These are phyloP conservation scores for Xylaria multiplex DNA, from an alignment of 2,329 filamentous ascomycete species.

Conservation along the genomic window DNA sequence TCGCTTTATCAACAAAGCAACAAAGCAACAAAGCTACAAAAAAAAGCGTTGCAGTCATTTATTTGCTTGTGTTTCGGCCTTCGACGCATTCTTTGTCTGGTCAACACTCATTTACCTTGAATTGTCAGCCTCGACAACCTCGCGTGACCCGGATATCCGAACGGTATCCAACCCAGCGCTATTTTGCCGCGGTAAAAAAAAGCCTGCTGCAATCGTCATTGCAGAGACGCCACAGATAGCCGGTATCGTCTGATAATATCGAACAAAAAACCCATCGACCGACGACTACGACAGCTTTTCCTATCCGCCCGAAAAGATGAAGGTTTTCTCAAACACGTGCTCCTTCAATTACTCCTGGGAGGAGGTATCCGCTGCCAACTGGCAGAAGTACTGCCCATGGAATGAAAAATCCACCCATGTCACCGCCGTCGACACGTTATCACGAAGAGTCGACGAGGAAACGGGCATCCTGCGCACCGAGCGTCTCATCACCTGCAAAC, in stretches of 20 bases:
- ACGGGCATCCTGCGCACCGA: slow-evolving; percentile 71
- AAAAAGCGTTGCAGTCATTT: not conserved
- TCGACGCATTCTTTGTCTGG: not conserved
- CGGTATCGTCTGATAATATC: slow-evolving; percentile 4
- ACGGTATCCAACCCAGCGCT: slow-evolving; percentile 28
- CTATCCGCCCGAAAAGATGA: slow-evolving; percentile 68
- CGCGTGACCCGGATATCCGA: slow-evolving; percentile 42
- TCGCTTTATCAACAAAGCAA: slow-evolving; percentile 26
- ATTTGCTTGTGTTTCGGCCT: slow-evolving; percentile 23
- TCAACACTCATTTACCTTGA: slow-evolving; percentile 23
- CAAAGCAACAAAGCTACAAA: slow-evolving; percentile 17
- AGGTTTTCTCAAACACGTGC: slow-evolving; percentile 90
- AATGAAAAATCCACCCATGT: slow-evolving; percentile 99
- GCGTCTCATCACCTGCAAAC: slow-evolving; percentile 70
- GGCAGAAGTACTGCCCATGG: slow-evolving; percentile 99
- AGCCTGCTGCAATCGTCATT: slow-evolving; percentile 18
- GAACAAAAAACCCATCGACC: not conserved
- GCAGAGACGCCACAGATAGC: slow-evolving; percentile 13
- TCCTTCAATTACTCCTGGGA: slow-evolving; percentile 99
- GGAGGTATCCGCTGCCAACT: slow-evolving; percentile 96
- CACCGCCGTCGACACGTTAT: slow-evolving; percentile 91
- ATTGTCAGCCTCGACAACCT: slow-evolving; percentile 24
- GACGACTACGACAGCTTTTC: slow-evolving; percentile 1
- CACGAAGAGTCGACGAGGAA: slow-evolving; percentile 67
- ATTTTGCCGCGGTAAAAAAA: slow-evolving; percentile 24